Evolutionary conservation across 1,284 basidiomycete species (phyloP).

Genomic region (Cryptococcus amylolentus): DNA sequence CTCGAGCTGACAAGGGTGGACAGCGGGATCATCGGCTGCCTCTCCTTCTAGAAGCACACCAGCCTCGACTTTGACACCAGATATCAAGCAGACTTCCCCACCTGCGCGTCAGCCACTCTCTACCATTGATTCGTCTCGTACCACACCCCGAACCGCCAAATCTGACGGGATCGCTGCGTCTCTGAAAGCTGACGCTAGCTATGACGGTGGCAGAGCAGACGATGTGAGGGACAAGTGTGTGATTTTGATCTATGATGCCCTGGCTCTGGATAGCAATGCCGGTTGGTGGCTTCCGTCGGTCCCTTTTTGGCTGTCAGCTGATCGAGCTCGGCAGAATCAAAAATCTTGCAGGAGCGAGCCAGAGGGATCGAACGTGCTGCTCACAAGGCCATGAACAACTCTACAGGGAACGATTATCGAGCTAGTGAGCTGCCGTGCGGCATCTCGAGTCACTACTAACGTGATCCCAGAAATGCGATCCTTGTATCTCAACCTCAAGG

Average conservation of each 20-base stretch:
- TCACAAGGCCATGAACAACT: constrained; percentile 37
- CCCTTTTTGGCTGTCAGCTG: neutral
- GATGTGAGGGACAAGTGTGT: constrained; percentile 73
- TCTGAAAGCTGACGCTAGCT: constrained; percentile 43
- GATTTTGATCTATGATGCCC: constrained; percentile 85
- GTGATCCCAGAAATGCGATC: constrained; percentile 71
- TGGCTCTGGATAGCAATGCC: constrained; percentile 76
- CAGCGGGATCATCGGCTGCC: constrained; percentile 13
- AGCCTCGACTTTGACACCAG: constrained; percentile 5
- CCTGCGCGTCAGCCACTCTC: constrained; percentile 33
- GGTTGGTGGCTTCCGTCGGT: constrained; percentile 59
- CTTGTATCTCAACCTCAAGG: constrained; percentile 90
- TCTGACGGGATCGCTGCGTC: constrained; percentile 60
- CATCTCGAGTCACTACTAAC: constrained; percentile 1
- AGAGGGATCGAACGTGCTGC: constrained; percentile 51
- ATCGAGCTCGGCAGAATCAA: constrained; percentile 30
- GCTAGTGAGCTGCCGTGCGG: constrained; percentile 36
- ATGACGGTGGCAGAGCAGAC: constrained; percentile 62
- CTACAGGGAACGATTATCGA: constrained; percentile 48
- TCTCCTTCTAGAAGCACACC: constrained; percentile 16
- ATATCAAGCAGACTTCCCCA: constrained; percentile 7
- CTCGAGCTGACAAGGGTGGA: neutral
- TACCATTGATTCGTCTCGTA: constrained; percentile 51
- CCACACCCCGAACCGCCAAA: constrained; percentile 61
- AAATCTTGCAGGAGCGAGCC: constrained; percentile 49